A percentile compares a stretch with the other conserved stretches of the same genome.
Evolutionary conservation across 2,329 filamentous ascomycete species (phyloP).

Genomic region (Hortaea sp.): DNA sequence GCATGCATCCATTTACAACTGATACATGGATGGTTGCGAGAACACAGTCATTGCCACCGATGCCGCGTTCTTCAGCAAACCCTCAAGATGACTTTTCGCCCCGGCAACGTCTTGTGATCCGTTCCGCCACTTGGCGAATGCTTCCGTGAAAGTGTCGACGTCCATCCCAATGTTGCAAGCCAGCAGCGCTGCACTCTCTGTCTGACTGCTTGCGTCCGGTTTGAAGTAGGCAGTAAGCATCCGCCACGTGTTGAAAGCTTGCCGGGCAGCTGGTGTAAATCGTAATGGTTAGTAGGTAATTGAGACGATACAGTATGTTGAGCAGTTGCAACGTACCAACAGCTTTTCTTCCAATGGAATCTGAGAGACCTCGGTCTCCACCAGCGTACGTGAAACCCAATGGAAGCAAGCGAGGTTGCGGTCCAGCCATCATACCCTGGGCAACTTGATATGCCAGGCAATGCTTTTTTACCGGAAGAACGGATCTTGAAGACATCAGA

Average conservation of each 20-base stretch:
- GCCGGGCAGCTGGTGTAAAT: background rate
- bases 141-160: background rate
- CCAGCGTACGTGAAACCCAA: background rate
- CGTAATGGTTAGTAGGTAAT: too few relatives aligned
- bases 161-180: background rate
- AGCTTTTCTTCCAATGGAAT: background rate
- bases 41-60: background rate
- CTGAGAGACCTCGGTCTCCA: background rate
- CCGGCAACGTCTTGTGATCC: background rate
- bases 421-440: background rate
- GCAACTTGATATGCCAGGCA: constrained; percentile 1
- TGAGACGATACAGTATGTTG: too few relatives aligned
- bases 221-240: background rate
- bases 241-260: background rate
- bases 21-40: background rate
- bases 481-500: background rate
- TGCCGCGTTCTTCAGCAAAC: background rate
- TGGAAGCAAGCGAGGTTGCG: background rate
- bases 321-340: background rate
- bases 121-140: background rate
- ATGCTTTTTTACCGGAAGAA: background rate
- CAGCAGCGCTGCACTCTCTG: background rate
- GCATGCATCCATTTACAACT: background rate
- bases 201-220: background rate
- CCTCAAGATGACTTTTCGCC: background rate